Conservation (phyloP, 306 rosid genomes). For the Medicago arabica region DNA sequence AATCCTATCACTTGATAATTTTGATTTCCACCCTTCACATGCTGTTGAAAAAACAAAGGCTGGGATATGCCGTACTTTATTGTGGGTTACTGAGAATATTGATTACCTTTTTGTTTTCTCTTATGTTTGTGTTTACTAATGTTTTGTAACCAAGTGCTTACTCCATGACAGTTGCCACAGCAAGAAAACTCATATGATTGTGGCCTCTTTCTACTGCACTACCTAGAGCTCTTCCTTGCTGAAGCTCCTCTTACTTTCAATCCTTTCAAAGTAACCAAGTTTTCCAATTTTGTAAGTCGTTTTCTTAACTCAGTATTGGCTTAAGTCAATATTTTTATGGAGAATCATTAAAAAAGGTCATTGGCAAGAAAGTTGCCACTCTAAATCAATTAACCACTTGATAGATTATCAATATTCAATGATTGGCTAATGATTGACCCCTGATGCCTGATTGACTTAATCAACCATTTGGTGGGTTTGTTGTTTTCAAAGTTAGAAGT, state of each 20-base stretch:
- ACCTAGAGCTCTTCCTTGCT: conserved; percentile 82
- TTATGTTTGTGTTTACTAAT: conserved; percentile 1
- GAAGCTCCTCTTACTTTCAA: conserved; percentile 84
- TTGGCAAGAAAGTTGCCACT: conserved; percentile 18
- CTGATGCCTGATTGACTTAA: background rate
- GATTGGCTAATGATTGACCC: conserved; percentile 15
- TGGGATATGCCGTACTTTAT: background rate
- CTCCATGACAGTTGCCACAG: conserved; percentile 79
- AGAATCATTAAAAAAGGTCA: background rate
- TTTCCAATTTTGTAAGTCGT: conserved; percentile 80
- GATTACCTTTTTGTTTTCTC: conserved; percentile 8
- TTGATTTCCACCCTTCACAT: background rate
- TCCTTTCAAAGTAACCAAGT: conserved; percentile 72
- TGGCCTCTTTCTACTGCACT: conserved; percentile 93
- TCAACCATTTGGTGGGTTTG: conserved; percentile 18
- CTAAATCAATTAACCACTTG: background rate
- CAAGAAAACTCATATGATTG: conserved; percentile 95
- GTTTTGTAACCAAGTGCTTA: conserved; percentile 37
- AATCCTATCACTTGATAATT: conserved; percentile 24
- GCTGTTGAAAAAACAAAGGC: conserved; percentile 1
- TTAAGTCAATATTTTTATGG: background rate
- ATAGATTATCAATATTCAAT: conserved; percentile 3
- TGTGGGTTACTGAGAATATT: conserved; percentile 13
- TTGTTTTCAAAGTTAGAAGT: conserved; percentile 26
- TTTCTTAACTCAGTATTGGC: conserved; percentile 38